A percentile compares a stretch with the other conserved stretches of the same genome.
phyloP scores from a whole-genome alignment of 1,284 basidiomycete genomes.

The Cronartium ribicola region DNA sequence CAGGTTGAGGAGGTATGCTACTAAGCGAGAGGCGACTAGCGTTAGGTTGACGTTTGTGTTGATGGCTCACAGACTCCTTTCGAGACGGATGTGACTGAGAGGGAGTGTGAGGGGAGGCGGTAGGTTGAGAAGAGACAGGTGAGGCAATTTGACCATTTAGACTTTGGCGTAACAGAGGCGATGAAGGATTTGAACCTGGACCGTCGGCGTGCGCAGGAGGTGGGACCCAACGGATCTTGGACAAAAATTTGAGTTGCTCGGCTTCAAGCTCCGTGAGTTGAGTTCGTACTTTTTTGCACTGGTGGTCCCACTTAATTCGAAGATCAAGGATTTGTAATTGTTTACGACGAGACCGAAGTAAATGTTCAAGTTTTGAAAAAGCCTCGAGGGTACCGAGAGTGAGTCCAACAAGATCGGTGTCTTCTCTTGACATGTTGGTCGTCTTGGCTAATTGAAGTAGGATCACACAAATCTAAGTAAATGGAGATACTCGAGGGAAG shows the following conservation, averaged over 20 bases:
- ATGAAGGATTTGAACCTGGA: constrained; percentile 4
- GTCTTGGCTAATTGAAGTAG: constrained; percentile 26
- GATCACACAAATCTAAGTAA: not conserved
- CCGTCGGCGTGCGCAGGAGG: not conserved
- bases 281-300: constrained; percentile 25
- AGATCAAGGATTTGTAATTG: constrained; percentile 37
- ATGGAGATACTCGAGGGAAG: not conserved
- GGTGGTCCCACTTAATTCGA: constrained; percentile 39
- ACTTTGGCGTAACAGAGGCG: constrained; percentile 12
- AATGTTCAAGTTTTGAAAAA: constrained; percentile 38
- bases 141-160: not conserved
- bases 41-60: not conserved
- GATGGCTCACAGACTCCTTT: constrained; percentile 3
- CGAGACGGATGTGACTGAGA: not conserved
- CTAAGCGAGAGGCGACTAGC: not conserved
- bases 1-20: not conserved
- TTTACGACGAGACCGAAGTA: constrained; percentile 37
- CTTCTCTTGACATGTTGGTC: constrained; percentile 41
- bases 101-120: constrained; percentile 9
- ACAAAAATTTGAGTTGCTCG: constrained; percentile 18
- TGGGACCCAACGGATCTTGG: constrained; percentile 26
- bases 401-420: constrained; percentile 39
- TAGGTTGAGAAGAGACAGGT: constrained; percentile 5
- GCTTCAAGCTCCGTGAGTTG: constrained; percentile 24
- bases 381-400: constrained; percentile 39